Conservation (phyloP, 1,284 basidiomycete genomes). For the Erythrobasidium hasegawianum region DNA sequence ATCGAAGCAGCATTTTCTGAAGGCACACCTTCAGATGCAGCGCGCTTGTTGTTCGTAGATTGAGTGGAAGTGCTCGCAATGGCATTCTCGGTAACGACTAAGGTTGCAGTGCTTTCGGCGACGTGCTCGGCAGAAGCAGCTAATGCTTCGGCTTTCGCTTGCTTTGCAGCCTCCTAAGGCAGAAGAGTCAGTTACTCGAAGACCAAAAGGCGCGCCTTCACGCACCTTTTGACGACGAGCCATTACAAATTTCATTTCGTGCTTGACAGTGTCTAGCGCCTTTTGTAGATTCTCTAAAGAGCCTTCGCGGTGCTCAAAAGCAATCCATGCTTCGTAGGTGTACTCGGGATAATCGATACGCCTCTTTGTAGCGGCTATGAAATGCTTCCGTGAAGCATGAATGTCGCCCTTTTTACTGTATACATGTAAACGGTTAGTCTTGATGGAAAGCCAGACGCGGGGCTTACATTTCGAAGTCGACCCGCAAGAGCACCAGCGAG, state of each 20-base stretch:
- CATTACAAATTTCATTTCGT: conserved; percentile 60
- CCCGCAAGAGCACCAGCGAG: conserved; percentile 44
- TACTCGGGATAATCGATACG: conserved; percentile 88
- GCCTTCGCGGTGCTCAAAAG: conserved; percentile 81
- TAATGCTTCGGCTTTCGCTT: conserved; percentile 51
- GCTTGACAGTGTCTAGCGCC: conserved; percentile 51
- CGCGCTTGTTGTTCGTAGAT: too few relatives aligned
- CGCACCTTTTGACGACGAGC: conserved; percentile 65
- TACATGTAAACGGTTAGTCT: background rate
- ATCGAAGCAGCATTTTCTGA: background rate
- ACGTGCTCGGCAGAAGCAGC: conserved; percentile 52
- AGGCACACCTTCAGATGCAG: too few relatives aligned
- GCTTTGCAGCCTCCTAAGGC: conserved; percentile 55
- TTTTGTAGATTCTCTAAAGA: conserved; percentile 64
- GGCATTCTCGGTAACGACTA: background rate
- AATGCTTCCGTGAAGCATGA: conserved; percentile 62
- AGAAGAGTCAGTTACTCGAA: conserved; percentile 43
- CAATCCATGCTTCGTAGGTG: conserved; percentile 78
- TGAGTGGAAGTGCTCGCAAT: too few relatives aligned
- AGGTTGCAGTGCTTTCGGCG: background rate
- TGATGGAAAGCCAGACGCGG: conserved; percentile 55
- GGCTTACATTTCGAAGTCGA: conserved; percentile 50
- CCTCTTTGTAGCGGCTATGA: conserved; percentile 61
- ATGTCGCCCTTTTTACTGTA: conserved; percentile 47
- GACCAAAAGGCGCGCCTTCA: background rate